Evolutionary conservation across 164 flowering plant genomes (phyloP).

Genomic region (Cinnamomum micranthum): DNA sequence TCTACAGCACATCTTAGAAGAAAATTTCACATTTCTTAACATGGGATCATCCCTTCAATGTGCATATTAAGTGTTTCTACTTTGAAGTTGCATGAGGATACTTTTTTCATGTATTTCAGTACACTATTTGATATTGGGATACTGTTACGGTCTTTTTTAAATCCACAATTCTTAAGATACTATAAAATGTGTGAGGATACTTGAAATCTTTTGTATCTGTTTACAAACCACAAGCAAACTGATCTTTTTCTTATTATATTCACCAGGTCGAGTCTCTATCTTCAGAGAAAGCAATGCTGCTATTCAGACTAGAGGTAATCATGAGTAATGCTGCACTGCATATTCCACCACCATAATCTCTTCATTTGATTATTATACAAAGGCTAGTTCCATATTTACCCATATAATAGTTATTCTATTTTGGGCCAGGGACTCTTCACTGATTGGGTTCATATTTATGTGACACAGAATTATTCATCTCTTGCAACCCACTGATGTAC

Average conservation of each 20-base stretch:
- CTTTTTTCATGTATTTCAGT: too few relatives aligned
- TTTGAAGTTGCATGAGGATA: too few relatives aligned
- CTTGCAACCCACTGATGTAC: neutral
- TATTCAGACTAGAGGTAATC: conserved; percentile 84
- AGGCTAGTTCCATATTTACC: neutral
- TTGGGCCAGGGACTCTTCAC: neutral
- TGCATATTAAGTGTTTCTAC: too few relatives aligned
- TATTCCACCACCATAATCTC: neutral
- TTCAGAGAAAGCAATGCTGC: conserved; percentile 80
- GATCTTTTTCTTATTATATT: neutral
- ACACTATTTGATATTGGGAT: too few relatives aligned
- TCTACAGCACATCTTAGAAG: too few relatives aligned
- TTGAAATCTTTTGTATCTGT: neutral
- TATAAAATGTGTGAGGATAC: too few relatives aligned
- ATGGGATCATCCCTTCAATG: too few relatives aligned
- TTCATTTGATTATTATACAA: neutral
- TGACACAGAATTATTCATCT: neutral
- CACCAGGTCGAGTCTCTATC: conserved; percentile 82
- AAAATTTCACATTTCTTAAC: too few relatives aligned
- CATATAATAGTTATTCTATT: too few relatives aligned
- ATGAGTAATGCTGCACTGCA: neutral
- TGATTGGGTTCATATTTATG: neutral
- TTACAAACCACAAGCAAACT: neutral
- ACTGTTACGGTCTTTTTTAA: too few relatives aligned
- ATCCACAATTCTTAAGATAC: too few relatives aligned